Percentiles rank a stretch among this genome's conserved stretches.
Evolutionary conservation across 2,329 filamentous ascomycete genomes (phyloP).

Genomic region (Paecilomyces sp.): DNA sequence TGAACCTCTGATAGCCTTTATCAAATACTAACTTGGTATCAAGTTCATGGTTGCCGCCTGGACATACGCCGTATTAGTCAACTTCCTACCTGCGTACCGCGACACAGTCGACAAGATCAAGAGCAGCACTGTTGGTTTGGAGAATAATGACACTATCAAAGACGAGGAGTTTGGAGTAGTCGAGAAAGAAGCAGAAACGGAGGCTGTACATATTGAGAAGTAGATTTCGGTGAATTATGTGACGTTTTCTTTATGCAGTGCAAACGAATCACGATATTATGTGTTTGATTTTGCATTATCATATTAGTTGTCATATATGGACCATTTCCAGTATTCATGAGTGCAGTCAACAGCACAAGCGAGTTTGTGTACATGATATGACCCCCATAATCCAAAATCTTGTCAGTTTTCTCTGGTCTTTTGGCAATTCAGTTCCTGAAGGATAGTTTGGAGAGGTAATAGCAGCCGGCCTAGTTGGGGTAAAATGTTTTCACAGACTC

Average conservation of each 20-base stretch:
- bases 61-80: constrained; percentile 54
- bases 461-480: too few species aligned
- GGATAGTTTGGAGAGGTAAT: too few species aligned
- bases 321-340: too few species aligned
- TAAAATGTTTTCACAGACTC: too few species aligned
- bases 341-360: too few species aligned
- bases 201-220: constrained; percentile 7
- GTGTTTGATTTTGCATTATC: not conserved
- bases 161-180: constrained; percentile 19
- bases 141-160: constrained; percentile 7
- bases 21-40: not conserved
- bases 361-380: too few species aligned
- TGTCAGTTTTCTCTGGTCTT: too few species aligned
- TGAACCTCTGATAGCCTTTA: not conserved
- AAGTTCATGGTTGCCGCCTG: constrained; percentile 51
- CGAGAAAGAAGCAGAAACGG: constrained; percentile 10
- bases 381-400: too few species aligned
- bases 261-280: not conserved
- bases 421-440: too few species aligned
- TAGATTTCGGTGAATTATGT: not conserved
- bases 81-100: constrained; percentile 60
- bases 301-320: too few species aligned
- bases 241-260: not conserved
- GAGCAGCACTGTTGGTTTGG: constrained; percentile 38
- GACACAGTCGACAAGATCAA: constrained; percentile 53